Evolutionary conservation across 805 yeast genomes (phyloP), one percentile per base, ranked within the genome.

Genomic region (Suhomyces kilbournensis): DNA sequence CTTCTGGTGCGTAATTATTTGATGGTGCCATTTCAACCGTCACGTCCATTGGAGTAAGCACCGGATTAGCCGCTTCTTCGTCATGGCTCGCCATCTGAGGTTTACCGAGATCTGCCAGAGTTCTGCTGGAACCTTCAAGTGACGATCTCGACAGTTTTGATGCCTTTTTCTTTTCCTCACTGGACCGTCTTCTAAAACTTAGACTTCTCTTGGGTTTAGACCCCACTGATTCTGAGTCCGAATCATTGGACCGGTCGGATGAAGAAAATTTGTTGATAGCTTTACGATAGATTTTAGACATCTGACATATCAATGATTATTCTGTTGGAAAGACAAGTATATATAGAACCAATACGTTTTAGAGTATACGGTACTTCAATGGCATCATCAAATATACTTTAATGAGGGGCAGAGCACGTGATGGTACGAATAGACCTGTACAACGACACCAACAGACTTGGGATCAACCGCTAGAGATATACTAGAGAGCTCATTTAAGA

Each of bases 241-340:
- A 42, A 15, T 14, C 43, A 22, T 22, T 47, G 40, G 22, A 48
- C 32, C 25, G 45, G 17, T 20, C 48, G 19, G 48, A 28, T 4
- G 53, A 49, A 1, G 55, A 44, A 20, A 54, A 51, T 46, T 52
- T 54, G 48, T 50, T 52, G 44, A 47, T 32, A 15, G 57, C 55
- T 38, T 54, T 54, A 7, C 51, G 48, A 44, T 49, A 54, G 39
- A 50, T 46, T 39, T 52, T 51, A 12, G 57, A 54, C 57, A 54
- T 54, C 30, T 20, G 26, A 19, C 42, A 38, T 38, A 38, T 38
- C 42, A 38, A 19, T 38, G 48, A 30, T 26, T 46, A 9, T 22
- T 22, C 25, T 22, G 14, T 28, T n/a, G 12, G 35, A 14, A 14
- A 10, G n/a, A 14, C 34, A 14, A 30, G 35, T 32, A n/a, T n/a